These are phyloP conservation scores for Colletotrichum acutatum DNA, from an alignment of 2,329 filamentous ascomycete genomes.

Conservation along the genomic window DNA sequence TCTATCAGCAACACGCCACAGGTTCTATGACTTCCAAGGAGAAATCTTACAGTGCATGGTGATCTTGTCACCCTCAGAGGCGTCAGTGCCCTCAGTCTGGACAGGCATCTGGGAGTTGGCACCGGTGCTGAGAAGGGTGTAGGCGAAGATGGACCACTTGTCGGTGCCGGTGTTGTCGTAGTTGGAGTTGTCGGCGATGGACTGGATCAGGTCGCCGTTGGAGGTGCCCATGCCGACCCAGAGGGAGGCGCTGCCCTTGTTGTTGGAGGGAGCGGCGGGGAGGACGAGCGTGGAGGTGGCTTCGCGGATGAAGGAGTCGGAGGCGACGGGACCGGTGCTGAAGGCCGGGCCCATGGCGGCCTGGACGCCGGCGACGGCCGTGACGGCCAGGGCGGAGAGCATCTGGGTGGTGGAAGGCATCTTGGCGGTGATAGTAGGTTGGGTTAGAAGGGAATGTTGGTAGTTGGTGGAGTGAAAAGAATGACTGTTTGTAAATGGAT, in stretches of 20 bases:
- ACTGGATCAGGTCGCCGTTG: conserved; percentile 58
- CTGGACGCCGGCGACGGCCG: conserved; percentile 26
- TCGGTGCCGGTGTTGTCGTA: conserved; percentile 43
- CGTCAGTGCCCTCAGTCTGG: conserved; percentile 24
- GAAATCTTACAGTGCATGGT: conserved; percentile 26
- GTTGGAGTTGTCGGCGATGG: conserved; percentile 52
- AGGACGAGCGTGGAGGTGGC: conserved; percentile 55
- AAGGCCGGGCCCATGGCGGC: conserved; percentile 51
- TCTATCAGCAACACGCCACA: background rate
- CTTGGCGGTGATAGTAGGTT: background rate
- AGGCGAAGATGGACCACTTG: conserved; percentile 55
- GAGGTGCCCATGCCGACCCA: conserved; percentile 62
- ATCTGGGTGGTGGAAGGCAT: conserved; percentile 30
- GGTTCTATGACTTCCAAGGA: no score
- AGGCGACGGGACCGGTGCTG: conserved; percentile 54
- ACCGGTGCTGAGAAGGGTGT: conserved; percentile 51
- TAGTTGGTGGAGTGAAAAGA: background rate
- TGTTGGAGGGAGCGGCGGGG: conserved; percentile 49
- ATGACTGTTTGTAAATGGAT: background rate
- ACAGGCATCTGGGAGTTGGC: conserved; percentile 23
- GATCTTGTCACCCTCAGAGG: conserved; percentile 25
- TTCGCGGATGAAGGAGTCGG: conserved; percentile 54
- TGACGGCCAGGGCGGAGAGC: conserved; percentile 21
- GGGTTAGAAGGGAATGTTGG: background rate
- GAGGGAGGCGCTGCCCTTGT: conserved; percentile 51